phyloP scores from a whole-genome alignment of 2,329 filamentous ascomycete genomes.

The Paraphaeosphaeria minitans region DNA sequence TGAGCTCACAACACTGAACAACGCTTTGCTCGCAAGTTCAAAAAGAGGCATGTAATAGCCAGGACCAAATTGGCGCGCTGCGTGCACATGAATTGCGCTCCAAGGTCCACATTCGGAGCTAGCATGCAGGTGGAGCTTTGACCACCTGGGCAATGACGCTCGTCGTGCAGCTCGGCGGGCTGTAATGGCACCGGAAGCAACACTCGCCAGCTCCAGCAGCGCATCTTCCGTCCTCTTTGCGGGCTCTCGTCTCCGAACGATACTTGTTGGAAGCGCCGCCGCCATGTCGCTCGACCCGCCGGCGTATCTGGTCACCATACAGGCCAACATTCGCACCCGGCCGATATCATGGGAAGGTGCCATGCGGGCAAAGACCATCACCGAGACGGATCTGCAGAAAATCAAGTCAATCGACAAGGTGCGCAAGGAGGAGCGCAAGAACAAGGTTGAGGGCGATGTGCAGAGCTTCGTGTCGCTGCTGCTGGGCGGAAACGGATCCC shows the following conservation, averaged over 20 bases:
- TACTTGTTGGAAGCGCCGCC: constrained; percentile 10
- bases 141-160: constrained; percentile 24
- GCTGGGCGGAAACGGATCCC: constrained; percentile 67
- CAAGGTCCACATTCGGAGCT: background rate
- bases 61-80: background rate
- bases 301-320: constrained; percentile 83
- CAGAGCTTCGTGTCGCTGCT: constrained; percentile 81
- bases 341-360: constrained; percentile 98
- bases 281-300: constrained; percentile 90
- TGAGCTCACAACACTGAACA: no score
- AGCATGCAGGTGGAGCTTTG: constrained; percentile 23
- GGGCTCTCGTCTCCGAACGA: background rate
- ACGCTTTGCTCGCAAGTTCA: background rate
- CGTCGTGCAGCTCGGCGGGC: constrained; percentile 36
- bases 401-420: constrained; percentile 97
- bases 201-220: constrained; percentile 13
- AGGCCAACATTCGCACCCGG: constrained; percentile 95
- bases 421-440: constrained; percentile 85
- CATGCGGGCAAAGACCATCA: constrained; percentile 90
- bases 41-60: background rate
- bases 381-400: constrained; percentile 89
- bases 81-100: background rate
- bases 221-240: background rate
- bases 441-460: constrained; percentile 79
- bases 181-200: constrained; percentile 37